A percentile compares a stretch with the other conserved stretches of the same genome.
Conservation (phyloP, 225 moss, liverwort and hornwort species). For the Ulota crispa region DNA sequence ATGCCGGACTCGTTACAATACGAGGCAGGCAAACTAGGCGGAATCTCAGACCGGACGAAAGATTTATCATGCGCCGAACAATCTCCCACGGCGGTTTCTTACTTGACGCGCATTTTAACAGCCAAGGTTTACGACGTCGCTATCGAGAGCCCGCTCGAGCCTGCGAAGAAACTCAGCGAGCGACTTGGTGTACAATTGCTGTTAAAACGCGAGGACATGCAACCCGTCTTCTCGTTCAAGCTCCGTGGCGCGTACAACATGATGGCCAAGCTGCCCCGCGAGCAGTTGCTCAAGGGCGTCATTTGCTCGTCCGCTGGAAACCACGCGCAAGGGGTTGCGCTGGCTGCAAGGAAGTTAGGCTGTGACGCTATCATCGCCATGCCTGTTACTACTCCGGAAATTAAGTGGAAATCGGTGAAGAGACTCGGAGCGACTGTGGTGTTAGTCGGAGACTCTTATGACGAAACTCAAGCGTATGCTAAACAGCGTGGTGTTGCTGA, state of each 20-base stretch:
- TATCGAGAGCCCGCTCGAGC: conserved; percentile 80
- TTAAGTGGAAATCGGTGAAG: conserved; percentile 94
- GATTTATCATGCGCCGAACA: conserved; percentile 25
- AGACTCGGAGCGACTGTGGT: conserved; percentile 83
- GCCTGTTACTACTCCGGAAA: conserved; percentile 94
- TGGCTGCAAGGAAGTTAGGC: conserved; percentile 65
- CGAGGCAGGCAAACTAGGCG: conserved; percentile 69
- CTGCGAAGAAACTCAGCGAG: conserved; percentile 80
- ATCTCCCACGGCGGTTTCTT: conserved; percentile 65
- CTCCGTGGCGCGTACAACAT: conserved; percentile 95
- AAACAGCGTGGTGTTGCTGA: conserved; percentile 73
- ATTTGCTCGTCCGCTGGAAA: conserved; percentile 96
- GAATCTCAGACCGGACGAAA: conserved; percentile 55
- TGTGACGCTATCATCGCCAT: conserved; percentile 87
- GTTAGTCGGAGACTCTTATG: conserved; percentile 81
- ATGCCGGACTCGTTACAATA: conserved; percentile 70
- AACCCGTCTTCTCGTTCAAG: conserved; percentile 91
- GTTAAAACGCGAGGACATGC: conserved; percentile 94
- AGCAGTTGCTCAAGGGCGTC: conserved; percentile 68
- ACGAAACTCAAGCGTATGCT: conserved; percentile 92
- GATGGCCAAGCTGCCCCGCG: conserved; percentile 79
- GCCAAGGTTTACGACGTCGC: conserved; percentile 95
- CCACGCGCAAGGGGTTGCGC: conserved; percentile 96
- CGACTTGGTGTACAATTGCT: conserved; percentile 54
- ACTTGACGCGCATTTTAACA: conserved; percentile 81